Evolutionary conservation across 345 rosid genomes (phyloP), one percentile per base, ranked within the genome.

Genomic region (Excoecaria agallocha): DNA sequence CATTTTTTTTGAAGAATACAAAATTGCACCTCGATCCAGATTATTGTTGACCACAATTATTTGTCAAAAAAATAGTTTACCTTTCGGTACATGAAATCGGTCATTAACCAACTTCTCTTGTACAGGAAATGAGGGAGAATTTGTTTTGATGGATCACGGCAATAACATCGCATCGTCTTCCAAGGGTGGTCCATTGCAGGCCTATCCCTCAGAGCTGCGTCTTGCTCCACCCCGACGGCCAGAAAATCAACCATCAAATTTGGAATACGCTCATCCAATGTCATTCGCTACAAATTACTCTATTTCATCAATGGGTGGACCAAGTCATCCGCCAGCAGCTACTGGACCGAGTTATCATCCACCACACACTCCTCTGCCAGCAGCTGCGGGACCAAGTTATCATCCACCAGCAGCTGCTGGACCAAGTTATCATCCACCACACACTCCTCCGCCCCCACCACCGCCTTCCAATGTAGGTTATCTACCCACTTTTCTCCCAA

Each of bases 381-480:
- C n/a, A n/a, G n/a, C n/a, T n/a, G n/a, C n/a, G n/a, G n/a, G n/a
- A n/a, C n/a, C n/a, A n/a, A n/a, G n/a, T n/a, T n/a, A n/a, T n/a
- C n/a, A n/a, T n/a, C n/a, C n/a, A n/a, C n/a, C n/a, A n/a, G n/a
- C n/a, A n/a, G n/a, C n/a, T n/a, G 79, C 70, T 35, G 86, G 84
- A 57, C 80, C 82, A 13, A 69, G 77, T 77, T 77, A 79, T 65
- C 77, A 39, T 35, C 86, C 90, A 48, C 79, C 84, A 19, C 84
- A 63, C 39, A 65, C 85, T 67, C 89, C 87, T 19, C 88, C 85
- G 3, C 90, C 89, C 0, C 88, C 85, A 17, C 90, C 87, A 1
- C 87, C 87, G 3, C 89, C 92, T 69, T 74, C 82, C 35, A 83
- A 84, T n/a, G 71, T 80, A 35, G 91, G 90, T 55, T 86, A 76